These are phyloP conservation scores for Exophiala calicioides DNA, from an alignment of 2,329 filamentous ascomycete genomes.

Conservation along the genomic window DNA sequence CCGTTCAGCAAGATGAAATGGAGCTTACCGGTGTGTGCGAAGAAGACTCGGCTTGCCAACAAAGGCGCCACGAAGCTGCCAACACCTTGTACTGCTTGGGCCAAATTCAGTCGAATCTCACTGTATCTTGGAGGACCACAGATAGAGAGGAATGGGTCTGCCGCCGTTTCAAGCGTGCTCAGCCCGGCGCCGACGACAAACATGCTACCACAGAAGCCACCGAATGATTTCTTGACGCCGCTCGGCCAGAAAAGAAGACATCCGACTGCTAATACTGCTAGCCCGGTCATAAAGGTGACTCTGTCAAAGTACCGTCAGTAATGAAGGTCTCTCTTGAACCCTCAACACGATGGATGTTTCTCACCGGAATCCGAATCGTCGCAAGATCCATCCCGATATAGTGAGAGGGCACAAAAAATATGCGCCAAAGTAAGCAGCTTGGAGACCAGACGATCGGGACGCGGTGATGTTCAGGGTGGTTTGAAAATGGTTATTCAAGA, in stretches of 20 bases:
- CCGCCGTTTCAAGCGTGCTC: conserved; percentile 60
- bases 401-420: conserved; percentile 46
- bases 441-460: conserved; percentile 60
- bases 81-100: conserved; percentile 60
- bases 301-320: conserved; percentile 26
- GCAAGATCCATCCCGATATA: conserved; percentile 43
- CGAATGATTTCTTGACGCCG: conserved; percentile 57
- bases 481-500: conserved; percentile 58
- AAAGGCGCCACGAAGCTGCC: conserved; percentile 62
- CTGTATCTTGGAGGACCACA: conserved; percentile 62
- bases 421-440: conserved; percentile 64
- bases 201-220: conserved; percentile 61
- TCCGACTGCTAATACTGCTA: conserved; percentile 58
- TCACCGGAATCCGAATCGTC: conserved; percentile 48
- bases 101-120: conserved; percentile 60
- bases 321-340: no score
- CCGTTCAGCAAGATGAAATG: background rate
- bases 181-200: conserved; percentile 57
- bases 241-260: conserved; percentile 62
- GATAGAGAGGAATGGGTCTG: conserved; percentile 56
- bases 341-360: no score
- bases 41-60: conserved; percentile 63
- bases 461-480: conserved; percentile 55
- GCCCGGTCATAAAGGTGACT: conserved; percentile 52
- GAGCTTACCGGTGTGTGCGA: conserved; percentile 48